Evolutionary conservation across 2,329 filamentous ascomycete genomes (phyloP).

Genomic region (Hymenoscyphus infarciens): DNA sequence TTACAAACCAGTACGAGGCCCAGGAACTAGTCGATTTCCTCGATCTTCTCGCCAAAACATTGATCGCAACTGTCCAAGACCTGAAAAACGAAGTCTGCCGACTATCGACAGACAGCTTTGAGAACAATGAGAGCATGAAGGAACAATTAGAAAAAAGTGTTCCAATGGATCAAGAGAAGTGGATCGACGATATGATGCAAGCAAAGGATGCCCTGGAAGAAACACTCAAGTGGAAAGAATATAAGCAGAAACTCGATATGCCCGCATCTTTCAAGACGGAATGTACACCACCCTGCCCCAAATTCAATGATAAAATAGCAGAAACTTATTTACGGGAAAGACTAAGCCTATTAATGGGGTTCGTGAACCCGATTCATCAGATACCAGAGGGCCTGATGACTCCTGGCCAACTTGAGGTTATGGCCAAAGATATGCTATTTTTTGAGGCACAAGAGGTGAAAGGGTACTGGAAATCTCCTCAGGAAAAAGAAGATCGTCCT

Average conservation of each 20-base stretch:
- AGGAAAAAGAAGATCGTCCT: background rate
- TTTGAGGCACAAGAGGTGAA: background rate
- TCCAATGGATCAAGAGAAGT: background rate
- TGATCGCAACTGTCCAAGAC: background rate
- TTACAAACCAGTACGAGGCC: background rate
- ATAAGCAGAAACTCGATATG: background rate
- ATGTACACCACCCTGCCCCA: background rate
- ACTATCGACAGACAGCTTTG: background rate
- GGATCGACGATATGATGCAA: background rate
- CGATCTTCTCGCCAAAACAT: background rate
- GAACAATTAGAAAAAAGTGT: background rate
- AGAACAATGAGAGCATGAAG: background rate
- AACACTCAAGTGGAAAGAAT: background rate
- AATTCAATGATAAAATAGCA: background rate
- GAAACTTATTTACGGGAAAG: background rate
- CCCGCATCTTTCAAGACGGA: background rate
- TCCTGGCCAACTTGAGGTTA: background rate
- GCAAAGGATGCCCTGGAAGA: background rate
- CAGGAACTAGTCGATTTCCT: background rate
- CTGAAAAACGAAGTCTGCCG: background rate
- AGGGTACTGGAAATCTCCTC: background rate
- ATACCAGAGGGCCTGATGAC: background rate
- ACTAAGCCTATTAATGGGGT: background rate
- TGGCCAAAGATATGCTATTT: background rate
- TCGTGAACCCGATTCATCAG: background rate